phyloP scores from a whole-genome alignment of 495 filamentous ascomycete species.

The Aspergillus sclerotiicarbonarius region DNA sequence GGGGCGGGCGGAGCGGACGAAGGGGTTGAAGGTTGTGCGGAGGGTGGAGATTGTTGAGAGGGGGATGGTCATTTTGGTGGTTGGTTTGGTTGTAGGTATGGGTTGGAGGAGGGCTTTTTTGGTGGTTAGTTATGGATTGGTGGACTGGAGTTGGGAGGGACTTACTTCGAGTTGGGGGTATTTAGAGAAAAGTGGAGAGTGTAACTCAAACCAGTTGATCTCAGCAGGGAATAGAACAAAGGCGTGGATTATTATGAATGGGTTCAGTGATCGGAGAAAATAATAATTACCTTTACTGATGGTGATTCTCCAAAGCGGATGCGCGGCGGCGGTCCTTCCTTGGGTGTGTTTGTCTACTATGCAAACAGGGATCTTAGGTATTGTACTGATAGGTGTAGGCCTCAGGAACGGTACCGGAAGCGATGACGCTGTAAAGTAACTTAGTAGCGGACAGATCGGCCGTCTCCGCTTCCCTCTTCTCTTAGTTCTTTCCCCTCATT shows the following conservation, averaged over 20 bases:
- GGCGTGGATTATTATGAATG: neutral
- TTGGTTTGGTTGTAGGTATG: slow-evolving; percentile 3
- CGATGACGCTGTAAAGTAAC: slow-evolving; percentile 17
- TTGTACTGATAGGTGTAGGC: slow-evolving; percentile 17
- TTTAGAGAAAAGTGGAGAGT: neutral
- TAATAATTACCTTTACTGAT: neutral
- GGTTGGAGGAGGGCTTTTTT: neutral
- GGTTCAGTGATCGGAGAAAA: neutral
- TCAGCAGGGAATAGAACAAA: neutral
- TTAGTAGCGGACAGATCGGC: slow-evolving; percentile 11
- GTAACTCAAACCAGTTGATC: neutral
- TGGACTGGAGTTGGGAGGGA: neutral
- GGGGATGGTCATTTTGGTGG: slow-evolving; percentile 71
- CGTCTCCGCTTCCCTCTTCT: slow-evolving; percentile 2
- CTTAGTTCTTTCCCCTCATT: too few relatives aligned
- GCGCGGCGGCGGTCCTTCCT: slow-evolving; percentile 14
- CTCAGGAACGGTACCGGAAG: slow-evolving; percentile 13
- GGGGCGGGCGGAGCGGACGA: slow-evolving; percentile 70
- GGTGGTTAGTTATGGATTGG: neutral
- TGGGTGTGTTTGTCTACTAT: slow-evolving; percentile 34
- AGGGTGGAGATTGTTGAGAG: slow-evolving; percentile 69
- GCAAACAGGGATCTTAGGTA: slow-evolving; percentile 39
- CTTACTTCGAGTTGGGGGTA: neutral
- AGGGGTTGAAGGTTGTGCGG: slow-evolving; percentile 86
- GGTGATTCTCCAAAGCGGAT: neutral